These are phyloP conservation scores for Polytolypa hystricis DNA, from an alignment of 2,329 filamentous ascomycete species.

Conservation along the genomic window DNA sequence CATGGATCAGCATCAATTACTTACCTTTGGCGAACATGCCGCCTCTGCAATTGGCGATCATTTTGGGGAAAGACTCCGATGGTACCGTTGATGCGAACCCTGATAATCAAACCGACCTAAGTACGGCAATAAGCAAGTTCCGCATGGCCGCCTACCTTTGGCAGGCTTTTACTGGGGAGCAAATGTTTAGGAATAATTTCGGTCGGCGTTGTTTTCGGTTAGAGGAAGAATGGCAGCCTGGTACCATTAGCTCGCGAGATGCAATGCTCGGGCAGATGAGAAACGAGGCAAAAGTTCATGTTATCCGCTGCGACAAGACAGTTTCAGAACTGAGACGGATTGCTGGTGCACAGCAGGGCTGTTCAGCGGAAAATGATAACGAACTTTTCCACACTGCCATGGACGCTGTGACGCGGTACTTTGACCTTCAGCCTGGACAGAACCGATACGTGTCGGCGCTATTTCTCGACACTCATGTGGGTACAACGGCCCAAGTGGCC, in stretches of 20 bases:
- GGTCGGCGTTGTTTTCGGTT: conserved; percentile 79
- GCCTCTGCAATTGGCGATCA: conserved; percentile 77
- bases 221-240: conserved; percentile 88
- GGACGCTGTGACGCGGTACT: conserved; percentile 67
- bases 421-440: conserved; percentile 62
- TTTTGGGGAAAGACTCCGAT: conserved; percentile 79
- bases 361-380: conserved; percentile 55
- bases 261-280: conserved; percentile 61
- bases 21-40: conserved; percentile 67
- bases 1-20: conserved; percentile 76
- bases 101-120: conserved; percentile 71
- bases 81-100: conserved; percentile 75
- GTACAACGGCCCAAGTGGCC: conserved; percentile 57
- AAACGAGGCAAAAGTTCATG: conserved; percentile 80
- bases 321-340: conserved; percentile 72
- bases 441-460: conserved; percentile 81
- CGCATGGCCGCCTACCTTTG: conserved; percentile 92
- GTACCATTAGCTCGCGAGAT: conserved; percentile 68
- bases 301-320: conserved; percentile 74
- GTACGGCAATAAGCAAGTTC: conserved; percentile 63
- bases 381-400: conserved; percentile 67
- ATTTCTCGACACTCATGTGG: conserved; percentile 83
- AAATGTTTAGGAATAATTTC: conserved; percentile 84
- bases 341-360: conserved; percentile 66
- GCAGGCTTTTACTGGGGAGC: conserved; percentile 94